A percentile compares a stretch with the other conserved stretches of the same genome.
These are phyloP conservation scores for Rhizopus sp. DNA, from an alignment of 371 early-diverging fungal species.

Conservation along the genomic window DNA sequence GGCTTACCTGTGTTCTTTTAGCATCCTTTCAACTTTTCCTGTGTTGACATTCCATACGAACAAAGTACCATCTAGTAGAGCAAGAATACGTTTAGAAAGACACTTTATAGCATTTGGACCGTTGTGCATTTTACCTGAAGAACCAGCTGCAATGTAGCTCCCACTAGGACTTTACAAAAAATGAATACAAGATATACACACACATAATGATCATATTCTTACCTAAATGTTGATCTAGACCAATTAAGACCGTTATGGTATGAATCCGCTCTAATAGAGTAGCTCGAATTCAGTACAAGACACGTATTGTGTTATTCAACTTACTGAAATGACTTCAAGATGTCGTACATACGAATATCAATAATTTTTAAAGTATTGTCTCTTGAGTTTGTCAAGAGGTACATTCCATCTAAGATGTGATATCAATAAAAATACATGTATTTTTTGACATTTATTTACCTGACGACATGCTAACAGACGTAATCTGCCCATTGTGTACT, in stretches of 20 bases:
- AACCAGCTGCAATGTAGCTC: constrained; percentile 81
- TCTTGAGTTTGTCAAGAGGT: constrained; percentile 86
- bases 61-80: constrained; percentile 67
- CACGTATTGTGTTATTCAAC: constrained; percentile 8
- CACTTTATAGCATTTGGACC: neutral
- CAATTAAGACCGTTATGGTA: constrained; percentile 87
- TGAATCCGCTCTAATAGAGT: constrained; percentile 62
- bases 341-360: constrained; percentile 79
- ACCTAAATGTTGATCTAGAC: constrained; percentile 85
- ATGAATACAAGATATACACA: constrained; percentile 6
- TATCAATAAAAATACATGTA: too few relatives aligned
- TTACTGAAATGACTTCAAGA: constrained; percentile 66
- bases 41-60: constrained; percentile 75
- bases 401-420: constrained; percentile 56
- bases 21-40: constrained; percentile 46
- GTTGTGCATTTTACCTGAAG: constrained; percentile 47
- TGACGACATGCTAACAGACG: constrained; percentile 76
- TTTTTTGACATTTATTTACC: constrained; percentile 40
- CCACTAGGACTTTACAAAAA: constrained; percentile 76
- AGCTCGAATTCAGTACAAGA: constrained; percentile 2
- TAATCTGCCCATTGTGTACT: constrained; percentile 87
- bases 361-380: constrained; percentile 90
- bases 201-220: constrained; percentile 7
- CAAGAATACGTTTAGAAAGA: neutral
- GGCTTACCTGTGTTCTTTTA: constrained; percentile 59